Conservation (phyloP, 495 filamentous ascomycete genomes). For the Trichoderma parareesei region DNA sequence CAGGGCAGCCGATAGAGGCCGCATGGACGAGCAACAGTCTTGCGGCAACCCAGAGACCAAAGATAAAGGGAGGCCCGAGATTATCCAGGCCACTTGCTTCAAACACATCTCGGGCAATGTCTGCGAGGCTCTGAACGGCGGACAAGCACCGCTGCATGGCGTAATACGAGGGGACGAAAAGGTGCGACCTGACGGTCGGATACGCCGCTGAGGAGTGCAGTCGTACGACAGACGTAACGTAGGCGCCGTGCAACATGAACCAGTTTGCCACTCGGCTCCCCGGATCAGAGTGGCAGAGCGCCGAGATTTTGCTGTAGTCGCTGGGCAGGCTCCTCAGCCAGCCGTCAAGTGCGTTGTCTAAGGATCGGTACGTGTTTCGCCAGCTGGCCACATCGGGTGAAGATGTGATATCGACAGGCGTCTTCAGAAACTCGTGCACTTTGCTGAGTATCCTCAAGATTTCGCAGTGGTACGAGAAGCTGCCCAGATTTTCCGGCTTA, state of each 20-base stretch:
- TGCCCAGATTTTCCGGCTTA: slow-evolving; percentile 72
- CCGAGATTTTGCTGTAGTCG: slow-evolving; percentile 73
- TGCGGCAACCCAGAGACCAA: slow-evolving; percentile 68
- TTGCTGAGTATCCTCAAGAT: slow-evolving; percentile 77
- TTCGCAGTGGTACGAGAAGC: slow-evolving; percentile 80
- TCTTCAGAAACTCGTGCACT: slow-evolving; percentile 77
- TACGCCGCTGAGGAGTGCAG: slow-evolving; percentile 70
- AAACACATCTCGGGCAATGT: slow-evolving; percentile 52
- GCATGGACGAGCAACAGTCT: slow-evolving; percentile 63
- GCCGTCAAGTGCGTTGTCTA: slow-evolving; percentile 65
- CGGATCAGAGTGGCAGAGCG: slow-evolving; percentile 55
- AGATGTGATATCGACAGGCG: slow-evolving; percentile 78
- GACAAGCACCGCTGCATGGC: slow-evolving; percentile 60
- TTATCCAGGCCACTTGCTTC: slow-evolving; percentile 55
- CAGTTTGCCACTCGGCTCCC: slow-evolving; percentile 68
- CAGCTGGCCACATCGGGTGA: slow-evolving; percentile 77
- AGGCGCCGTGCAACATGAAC: slow-evolving; percentile 77
- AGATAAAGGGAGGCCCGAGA: slow-evolving; percentile 65
- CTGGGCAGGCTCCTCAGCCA: slow-evolving; percentile 78
- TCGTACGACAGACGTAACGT: slow-evolving; percentile 67
- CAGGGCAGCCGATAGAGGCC: slow-evolving; percentile 61
- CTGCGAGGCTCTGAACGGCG: slow-evolving; percentile 61
- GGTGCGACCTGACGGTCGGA: slow-evolving; percentile 58
- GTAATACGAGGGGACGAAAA: slow-evolving; percentile 65
- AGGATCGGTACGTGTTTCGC: slow-evolving; percentile 75